Base-by-base conservation (phyloP, 129 eudicot genomes). In the Heracleum sosnowskyi region DNA sequence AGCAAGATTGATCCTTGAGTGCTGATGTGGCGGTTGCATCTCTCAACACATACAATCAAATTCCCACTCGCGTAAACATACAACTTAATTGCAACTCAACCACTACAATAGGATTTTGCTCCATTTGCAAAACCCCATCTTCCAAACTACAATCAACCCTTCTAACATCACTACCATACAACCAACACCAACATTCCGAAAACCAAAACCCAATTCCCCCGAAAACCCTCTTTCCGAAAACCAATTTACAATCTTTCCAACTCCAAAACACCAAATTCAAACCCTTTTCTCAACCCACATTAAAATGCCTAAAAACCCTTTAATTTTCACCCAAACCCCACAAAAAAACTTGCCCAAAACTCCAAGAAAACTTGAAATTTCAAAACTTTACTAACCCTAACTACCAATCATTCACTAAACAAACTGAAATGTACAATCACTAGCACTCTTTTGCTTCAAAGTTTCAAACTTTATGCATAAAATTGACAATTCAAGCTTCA, bases 1-100 rank as follows among this genome's bases (percentile, higher is more conserved):
- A 13, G 90, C 78, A 70, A 86, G 86, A 85, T 90, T 83, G 85
- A 95, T 86, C 83, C 96, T 84, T 74, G 92, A 84, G 78, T 78
- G 93, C 81, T 90, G 90, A 66, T 86, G 90, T 28, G 91, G 91
- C 11, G 97, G 96, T 74, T 86, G 92, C 97, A 94, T 94, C 82
- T 88, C 86, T 89, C 90, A 80, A 86, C 74, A 82, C 80, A 78
- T 74, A 79, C 57, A 71, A 72, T 76, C 66, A 35, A 80, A 55
- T 79, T 70, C 69, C 42, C 75, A 80, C 79, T 73, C 66, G 31
- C 36, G 55, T 55, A 75, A 69, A 34, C 55, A 46, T 53, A 49
- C 62, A 81, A 78, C 46, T 72, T 28, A 72, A 22, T 22, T 84
- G 82, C 49, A 79, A 83, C 41, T 42, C 47, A 37, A 60, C 80